Percentiles rank a stretch among this genome's conserved stretches.
These are phyloP conservation scores for Ganoderma meredithae DNA, from an alignment of 1,284 basidiomycete genomes.

Conservation along the genomic window DNA sequence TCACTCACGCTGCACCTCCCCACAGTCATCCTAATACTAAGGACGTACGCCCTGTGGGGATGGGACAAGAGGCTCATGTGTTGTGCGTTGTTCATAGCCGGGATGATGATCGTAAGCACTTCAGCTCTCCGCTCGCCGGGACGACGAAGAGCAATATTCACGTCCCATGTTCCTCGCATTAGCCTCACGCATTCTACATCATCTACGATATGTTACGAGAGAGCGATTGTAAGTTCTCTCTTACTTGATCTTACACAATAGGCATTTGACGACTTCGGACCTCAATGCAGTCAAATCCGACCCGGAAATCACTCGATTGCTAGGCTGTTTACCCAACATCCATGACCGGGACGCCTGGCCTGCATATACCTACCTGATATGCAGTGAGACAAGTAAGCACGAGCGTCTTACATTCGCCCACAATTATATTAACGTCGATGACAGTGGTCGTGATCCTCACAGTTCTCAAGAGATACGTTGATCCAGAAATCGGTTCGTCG, in stretches of 20 bases:
- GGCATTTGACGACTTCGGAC: background rate
- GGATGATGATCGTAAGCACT: constrained; percentile 1
- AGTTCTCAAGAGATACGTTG: background rate
- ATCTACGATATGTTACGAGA: background rate
- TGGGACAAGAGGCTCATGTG: background rate
- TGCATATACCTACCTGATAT: background rate
- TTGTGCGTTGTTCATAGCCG: no score
- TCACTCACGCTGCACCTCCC: background rate
- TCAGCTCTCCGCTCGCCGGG: no score
- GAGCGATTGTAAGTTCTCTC: background rate
- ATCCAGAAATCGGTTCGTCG: background rate
- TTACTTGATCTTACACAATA: background rate
- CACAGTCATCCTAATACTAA: background rate
- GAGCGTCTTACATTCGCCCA: background rate
- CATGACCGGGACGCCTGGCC: constrained; percentile 14
- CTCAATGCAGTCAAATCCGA: background rate
- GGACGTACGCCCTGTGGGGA: constrained; percentile 3
- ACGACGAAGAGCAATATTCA: background rate
- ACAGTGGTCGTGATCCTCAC: constrained; percentile 3
- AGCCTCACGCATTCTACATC: constrained; percentile 6
- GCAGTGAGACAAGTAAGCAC: constrained; percentile 3
- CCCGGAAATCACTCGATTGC: background rate
- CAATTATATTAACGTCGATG: background rate
- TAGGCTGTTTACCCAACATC: constrained; percentile 1
- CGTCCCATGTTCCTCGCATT: no score